A percentile compares a stretch with the other conserved stretches of the same genome.
These are phyloP conservation scores for Fistulinella cinereoalba DNA, from an alignment of 1,284 basidiomycete species.

Conservation along the genomic window DNA sequence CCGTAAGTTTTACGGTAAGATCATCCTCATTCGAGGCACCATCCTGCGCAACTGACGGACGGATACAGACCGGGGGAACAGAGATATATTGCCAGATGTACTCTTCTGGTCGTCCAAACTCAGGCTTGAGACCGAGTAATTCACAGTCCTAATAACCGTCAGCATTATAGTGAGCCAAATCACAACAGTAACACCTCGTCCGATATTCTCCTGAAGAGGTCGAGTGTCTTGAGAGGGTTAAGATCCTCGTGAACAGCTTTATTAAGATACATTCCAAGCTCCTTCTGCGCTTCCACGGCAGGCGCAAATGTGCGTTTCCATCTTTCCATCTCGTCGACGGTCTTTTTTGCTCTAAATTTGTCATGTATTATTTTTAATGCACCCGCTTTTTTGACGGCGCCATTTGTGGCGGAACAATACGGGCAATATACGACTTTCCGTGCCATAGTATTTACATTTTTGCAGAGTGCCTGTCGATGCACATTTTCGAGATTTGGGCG, in stretches of 20 bases:
- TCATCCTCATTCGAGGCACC: conserved; percentile 98
- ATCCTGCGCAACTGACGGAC: conserved; percentile 96
- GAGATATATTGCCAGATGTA: conserved; percentile 99
- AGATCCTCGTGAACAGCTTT: conserved; percentile 92
- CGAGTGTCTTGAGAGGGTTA: conserved; percentile 92
- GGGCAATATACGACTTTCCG: conserved; percentile 93
- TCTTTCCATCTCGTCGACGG: conserved; percentile 82
- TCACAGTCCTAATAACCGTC: conserved; percentile 96
- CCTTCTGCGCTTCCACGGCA: conserved; percentile 86
- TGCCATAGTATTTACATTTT: conserved; percentile 86
- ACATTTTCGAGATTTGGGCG: conserved; percentile 91
- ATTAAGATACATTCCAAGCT: conserved; percentile 81
- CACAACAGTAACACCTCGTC: conserved; percentile 84
- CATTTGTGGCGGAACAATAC: conserved; percentile 92
- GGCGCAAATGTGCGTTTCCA: conserved; percentile 85
- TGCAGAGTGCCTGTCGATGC: conserved; percentile 82
- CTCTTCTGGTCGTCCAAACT: conserved; percentile 91
- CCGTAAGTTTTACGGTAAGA: conserved; percentile 94
- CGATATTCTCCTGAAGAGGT: conserved; percentile 91
- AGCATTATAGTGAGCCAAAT: too few species aligned
- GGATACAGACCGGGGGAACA: conserved; percentile 96
- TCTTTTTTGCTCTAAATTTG: conserved; percentile 96
- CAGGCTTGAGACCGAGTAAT: conserved; percentile 86
- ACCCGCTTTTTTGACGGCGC: conserved; percentile 95
- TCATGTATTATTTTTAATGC: conserved; percentile 97